These are phyloP conservation scores for Papiliotrema nemorosa DNA, from an alignment of 1,284 basidiomycete species.

Conservation along the genomic window DNA sequence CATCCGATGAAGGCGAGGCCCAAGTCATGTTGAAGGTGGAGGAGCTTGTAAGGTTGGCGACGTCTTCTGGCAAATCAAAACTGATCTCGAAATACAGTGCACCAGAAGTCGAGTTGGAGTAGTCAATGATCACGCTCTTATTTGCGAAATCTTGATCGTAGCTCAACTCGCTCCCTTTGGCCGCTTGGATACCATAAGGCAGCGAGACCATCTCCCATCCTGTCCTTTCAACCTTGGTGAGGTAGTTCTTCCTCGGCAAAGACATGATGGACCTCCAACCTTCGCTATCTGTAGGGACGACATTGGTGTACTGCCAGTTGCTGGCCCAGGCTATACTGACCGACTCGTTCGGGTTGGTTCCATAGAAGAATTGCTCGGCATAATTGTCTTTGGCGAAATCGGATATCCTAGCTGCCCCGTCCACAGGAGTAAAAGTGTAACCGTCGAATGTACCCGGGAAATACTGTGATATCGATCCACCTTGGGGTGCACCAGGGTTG, in stretches of 20 bases:
- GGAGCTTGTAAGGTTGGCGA: constrained; percentile 2
- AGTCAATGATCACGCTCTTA: constrained; percentile 16
- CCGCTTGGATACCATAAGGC: constrained; percentile 33
- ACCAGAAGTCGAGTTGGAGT: constrained; percentile 28
- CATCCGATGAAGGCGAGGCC: constrained; percentile 12
- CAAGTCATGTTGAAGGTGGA: constrained; percentile 28
- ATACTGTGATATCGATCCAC: constrained; percentile 47
- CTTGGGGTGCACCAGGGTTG: constrained; percentile 43
- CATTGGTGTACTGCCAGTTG: constrained; percentile 51
- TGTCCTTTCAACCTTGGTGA: constrained; percentile 32
- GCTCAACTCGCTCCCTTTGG: constrained; percentile 18
- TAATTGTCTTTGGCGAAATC: constrained; percentile 52
- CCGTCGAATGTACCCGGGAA: constrained; percentile 49
- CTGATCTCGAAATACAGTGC: constrained; percentile 43
- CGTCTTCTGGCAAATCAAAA: constrained; percentile 19
- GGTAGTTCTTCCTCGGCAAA: constrained; percentile 34
- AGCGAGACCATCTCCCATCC: constrained; percentile 41
- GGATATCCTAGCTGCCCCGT: constrained; percentile 34
- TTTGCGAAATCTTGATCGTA: constrained; percentile 12
- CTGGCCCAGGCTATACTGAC: constrained; percentile 48
- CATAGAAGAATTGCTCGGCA: constrained; percentile 48
- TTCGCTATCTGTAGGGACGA: constrained; percentile 41
- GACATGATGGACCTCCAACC: constrained; percentile 48
- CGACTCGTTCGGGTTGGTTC: constrained; percentile 19
- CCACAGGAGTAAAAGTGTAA: constrained; percentile 43